These are phyloP conservation scores for Murraya paniculata DNA, from an alignment of 345 rosid genomes.

Conservation along the genomic window DNA sequence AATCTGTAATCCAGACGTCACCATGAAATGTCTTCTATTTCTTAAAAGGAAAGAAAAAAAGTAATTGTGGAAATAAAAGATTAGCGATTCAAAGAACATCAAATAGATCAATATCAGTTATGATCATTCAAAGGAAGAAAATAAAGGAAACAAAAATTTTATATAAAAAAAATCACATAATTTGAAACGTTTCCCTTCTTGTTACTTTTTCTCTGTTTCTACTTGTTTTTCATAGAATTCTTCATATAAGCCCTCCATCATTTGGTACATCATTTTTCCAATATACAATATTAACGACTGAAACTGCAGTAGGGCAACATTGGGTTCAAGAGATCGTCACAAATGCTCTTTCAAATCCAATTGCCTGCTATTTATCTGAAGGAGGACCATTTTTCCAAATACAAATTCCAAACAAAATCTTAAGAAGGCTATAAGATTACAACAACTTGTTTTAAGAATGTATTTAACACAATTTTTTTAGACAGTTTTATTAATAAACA, in stretches of 20 bases:
- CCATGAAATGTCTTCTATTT: not conserved
- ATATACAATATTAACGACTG: not conserved
- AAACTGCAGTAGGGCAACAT: not conserved
- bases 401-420: not conserved
- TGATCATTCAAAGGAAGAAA: not conserved
- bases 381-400: not conserved
- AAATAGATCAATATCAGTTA: not conserved
- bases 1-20: not conserved
- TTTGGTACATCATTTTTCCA: not conserved
- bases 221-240: not conserved
- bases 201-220: not conserved
- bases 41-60: not conserved
- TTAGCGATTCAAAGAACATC: not conserved
- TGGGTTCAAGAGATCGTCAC: conserved; percentile 1
- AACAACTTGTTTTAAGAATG: not conserved
- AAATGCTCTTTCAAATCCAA: not conserved
- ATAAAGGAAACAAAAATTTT: not conserved
- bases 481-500: not conserved
- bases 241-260: not conserved
- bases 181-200: not conserved
- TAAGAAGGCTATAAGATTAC: not conserved
- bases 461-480: not conserved
- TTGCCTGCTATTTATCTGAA: not conserved
- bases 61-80: not conserved
- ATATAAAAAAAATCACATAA: not conserved